Evolutionary conservation across 2,329 filamentous ascomycete genomes (phyloP).

Genomic region (Sclerotinia spermophila): DNA sequence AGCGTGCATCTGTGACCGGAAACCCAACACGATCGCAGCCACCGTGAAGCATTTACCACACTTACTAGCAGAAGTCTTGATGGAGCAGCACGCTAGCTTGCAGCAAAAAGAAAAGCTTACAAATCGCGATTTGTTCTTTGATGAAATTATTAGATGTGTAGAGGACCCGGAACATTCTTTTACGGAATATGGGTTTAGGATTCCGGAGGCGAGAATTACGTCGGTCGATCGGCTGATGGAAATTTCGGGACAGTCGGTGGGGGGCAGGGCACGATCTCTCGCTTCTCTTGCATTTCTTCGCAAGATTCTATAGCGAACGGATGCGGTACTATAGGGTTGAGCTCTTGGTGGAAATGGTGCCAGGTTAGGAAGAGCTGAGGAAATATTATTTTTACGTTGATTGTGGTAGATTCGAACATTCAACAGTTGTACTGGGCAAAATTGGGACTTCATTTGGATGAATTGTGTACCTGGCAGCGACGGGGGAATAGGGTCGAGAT

Average conservation of each 20-base stretch:
- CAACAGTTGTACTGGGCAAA: background rate
- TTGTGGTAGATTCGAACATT: no score
- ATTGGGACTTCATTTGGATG: no score
- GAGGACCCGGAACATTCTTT: background rate
- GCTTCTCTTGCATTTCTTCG: background rate
- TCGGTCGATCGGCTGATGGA: background rate
- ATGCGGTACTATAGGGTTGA: background rate
- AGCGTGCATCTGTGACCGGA: no score
- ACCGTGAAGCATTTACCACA: background rate
- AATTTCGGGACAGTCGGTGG: background rate
- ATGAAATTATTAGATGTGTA: background rate
- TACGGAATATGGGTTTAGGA: background rate
- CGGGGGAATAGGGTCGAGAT: background rate
- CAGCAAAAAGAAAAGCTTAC: background rate
- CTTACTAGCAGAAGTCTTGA: background rate
- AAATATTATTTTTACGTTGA: background rate
- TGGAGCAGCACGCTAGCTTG: background rate
- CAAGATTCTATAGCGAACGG: background rate
- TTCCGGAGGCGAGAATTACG: background rate
- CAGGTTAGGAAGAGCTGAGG: background rate
- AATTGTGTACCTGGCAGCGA: background rate
- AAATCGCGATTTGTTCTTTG: background rate
- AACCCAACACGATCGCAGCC: background rate
- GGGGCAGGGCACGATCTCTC: background rate
- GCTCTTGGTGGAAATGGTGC: no score